Conservation (phyloP, 139 green algal species). For the Ostreobium quekettii region DNA sequence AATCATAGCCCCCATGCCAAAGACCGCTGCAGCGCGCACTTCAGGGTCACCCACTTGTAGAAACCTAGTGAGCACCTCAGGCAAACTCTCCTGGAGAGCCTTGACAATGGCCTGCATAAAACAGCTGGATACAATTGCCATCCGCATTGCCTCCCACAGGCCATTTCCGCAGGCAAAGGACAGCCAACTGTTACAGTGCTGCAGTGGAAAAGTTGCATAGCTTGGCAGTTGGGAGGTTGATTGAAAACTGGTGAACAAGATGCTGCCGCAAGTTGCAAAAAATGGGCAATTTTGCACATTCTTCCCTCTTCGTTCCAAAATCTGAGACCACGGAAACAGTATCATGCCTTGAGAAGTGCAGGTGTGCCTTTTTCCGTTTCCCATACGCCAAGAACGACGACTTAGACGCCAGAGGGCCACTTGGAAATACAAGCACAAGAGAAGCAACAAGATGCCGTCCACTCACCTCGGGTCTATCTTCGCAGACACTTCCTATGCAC, state of each 20-base stretch:
- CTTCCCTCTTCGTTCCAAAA: not conserved
- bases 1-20: slow-evolving; percentile 70
- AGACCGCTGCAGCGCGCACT: slow-evolving; percentile 79
- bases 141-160: not conserved
- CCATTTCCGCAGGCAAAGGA: not conserved
- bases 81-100: slow-evolving; percentile 31
- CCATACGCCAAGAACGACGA: not conserved
- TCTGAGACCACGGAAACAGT: slow-evolving; percentile 17
- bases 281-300: slow-evolving; percentile 1
- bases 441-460: not conserved
- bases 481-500: slow-evolving; percentile 79
- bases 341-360: slow-evolving; percentile 26
- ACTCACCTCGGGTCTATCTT: slow-evolving; percentile 23
- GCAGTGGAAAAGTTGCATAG: too few species aligned
- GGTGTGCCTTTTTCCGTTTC: slow-evolving; percentile 11
- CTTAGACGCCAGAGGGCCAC: not conserved
- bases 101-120: not conserved
- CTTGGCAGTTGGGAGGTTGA: too few species aligned
- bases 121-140: not conserved
- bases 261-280: not conserved
- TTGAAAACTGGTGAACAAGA: not conserved
- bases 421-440: too few species aligned
- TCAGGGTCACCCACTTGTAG: slow-evolving; percentile 36
- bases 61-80: slow-evolving; percentile 37
- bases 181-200: not conserved